phyloP scores from a whole-genome alignment of 2,329 filamentous ascomycete genomes.

The Hypoxylon sp. region DNA sequence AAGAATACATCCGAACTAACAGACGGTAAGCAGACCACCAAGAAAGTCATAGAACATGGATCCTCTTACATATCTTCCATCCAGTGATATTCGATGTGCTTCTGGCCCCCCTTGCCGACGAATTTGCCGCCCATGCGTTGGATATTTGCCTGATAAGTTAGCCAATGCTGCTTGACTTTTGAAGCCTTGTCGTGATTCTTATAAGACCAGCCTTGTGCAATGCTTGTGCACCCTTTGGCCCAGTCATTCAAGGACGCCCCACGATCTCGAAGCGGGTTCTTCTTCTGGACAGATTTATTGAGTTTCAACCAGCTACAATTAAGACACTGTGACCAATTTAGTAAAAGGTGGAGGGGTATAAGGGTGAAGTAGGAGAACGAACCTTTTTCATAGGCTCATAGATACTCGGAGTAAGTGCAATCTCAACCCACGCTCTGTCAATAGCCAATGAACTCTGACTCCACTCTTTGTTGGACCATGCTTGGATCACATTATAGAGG shows the following conservation, averaged over 20 bases:
- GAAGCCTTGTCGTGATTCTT: not conserved
- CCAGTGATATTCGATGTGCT: conserved; percentile 4
- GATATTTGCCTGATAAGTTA: conserved; percentile 14
- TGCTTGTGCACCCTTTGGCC: not conserved
- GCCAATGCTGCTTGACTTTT: not conserved
- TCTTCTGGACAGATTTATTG: not conserved
- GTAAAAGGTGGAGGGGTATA: too few relatives aligned
- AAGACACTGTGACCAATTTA: not conserved
- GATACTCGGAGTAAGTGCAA: not conserved
- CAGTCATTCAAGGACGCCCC: not conserved
- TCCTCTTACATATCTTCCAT: conserved; percentile 11
- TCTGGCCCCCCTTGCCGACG: not conserved
- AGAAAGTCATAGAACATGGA: not conserved
- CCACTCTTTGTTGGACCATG: conserved; percentile 11
- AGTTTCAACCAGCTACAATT: not conserved
- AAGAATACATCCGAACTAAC: conserved; percentile 7
- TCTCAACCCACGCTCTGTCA: not conserved
- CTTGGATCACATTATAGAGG: conserved; percentile 7
- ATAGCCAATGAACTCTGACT: not conserved
- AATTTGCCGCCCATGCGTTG: not conserved
- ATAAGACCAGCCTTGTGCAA: conserved; percentile 4
- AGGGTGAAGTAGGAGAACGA: too few relatives aligned
- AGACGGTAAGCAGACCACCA: not conserved
- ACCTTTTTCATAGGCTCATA: conserved; percentile 4
- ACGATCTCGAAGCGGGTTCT: not conserved